A percentile compares a stretch with the other conserved stretches of the same genome.
These are phyloP conservation scores for Sporobolomyces roseus DNA, from an alignment of 768 basidiomycete species.

Conservation along the genomic window DNA sequence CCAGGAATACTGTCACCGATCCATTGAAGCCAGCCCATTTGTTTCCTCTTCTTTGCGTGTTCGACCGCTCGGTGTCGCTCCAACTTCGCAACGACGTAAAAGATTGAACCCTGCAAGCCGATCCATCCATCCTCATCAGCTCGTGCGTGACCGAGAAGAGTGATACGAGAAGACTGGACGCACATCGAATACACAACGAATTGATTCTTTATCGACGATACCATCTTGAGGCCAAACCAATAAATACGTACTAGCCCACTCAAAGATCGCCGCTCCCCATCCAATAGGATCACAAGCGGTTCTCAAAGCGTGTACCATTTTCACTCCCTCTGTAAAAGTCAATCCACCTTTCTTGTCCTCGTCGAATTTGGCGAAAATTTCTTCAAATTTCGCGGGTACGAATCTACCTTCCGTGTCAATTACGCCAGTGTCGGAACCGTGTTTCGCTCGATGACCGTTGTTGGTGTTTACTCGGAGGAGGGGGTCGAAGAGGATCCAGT, in stretches of 20 bases:
- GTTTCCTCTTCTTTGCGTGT: constrained; percentile 14
- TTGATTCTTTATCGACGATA: constrained; percentile 41
- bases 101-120: constrained; percentile 16
- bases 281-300: constrained; percentile 42
- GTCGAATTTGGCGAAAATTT: constrained; percentile 52
- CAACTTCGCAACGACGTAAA: constrained; percentile 10
- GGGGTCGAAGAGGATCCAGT: constrained; percentile 50
- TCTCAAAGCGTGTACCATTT: constrained; percentile 46
- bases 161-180: neutral
- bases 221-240: constrained; percentile 54
- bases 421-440: constrained; percentile 53
- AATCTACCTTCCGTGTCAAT: constrained; percentile 50
- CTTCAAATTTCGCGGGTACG: constrained; percentile 52
- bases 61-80: constrained; percentile 14
- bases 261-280: constrained; percentile 48
- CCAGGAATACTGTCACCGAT: constrained; percentile 13
- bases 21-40: constrained; percentile 1
- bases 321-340: constrained; percentile 36
- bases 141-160: neutral
- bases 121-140: too few species aligned
- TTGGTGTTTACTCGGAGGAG: constrained; percentile 51
- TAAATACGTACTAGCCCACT: constrained; percentile 52
- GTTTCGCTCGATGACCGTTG: constrained; percentile 51
- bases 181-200: constrained; percentile 22
- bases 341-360: constrained; percentile 35